phyloP scores from a whole-genome alignment of 371 early-diverging fungal species.

The Mucor plumbeus region DNA sequence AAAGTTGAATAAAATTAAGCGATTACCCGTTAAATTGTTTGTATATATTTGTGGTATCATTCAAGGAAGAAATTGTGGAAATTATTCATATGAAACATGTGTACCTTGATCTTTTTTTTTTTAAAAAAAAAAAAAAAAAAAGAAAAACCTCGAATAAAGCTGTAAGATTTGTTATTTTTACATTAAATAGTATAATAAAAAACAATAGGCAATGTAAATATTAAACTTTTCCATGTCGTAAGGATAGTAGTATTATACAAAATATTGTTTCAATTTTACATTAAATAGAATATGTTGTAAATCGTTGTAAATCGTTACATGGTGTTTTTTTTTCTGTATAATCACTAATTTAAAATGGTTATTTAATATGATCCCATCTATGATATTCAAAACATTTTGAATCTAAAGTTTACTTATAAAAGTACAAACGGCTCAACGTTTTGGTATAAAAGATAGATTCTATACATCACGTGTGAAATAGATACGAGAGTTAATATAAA shows the following conservation, averaged over 20 bases:
- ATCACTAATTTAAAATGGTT: background rate
- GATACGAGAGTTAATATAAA: too few relatives aligned
- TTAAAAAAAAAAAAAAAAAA: too few relatives aligned
- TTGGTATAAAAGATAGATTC: too few relatives aligned
- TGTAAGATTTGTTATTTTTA: too few relatives aligned
- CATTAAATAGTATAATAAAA: too few relatives aligned
- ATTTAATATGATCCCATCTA: too few relatives aligned
- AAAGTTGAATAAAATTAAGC: background rate
- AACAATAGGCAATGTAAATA: too few relatives aligned
- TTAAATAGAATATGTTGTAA: background rate
- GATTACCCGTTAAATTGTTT: background rate
- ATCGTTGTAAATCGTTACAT: background rate
- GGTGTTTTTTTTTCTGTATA: background rate
- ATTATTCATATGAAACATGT: background rate
- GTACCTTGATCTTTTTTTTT: background rate
- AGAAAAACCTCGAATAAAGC: too few relatives aligned
- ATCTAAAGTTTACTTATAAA: too few relatives aligned
- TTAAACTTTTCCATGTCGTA: background rate
- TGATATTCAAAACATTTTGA: too few relatives aligned
- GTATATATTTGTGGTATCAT: background rate
- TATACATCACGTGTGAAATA: too few relatives aligned
- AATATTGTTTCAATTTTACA: background rate
- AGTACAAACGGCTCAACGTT: too few relatives aligned
- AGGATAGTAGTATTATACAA: background rate
- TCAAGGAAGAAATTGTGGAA: background rate